These are phyloP conservation scores for Stemphylium beticola DNA, from an alignment of 2,329 filamentous ascomycete species.

Conservation along the genomic window DNA sequence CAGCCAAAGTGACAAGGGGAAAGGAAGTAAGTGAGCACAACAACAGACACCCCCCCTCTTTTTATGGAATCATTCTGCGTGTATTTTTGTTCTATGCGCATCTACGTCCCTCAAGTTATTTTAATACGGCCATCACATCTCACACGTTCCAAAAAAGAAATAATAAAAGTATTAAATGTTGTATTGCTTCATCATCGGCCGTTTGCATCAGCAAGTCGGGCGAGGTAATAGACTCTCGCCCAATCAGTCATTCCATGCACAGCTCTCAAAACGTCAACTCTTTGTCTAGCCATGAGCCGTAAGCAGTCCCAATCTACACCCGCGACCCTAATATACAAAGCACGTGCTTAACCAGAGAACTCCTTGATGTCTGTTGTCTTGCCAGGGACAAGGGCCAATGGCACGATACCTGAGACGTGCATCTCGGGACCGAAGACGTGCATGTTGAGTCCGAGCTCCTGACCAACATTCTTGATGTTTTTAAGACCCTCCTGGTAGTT, in stretches of 20 bases:
- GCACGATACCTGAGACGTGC: constrained; percentile 95
- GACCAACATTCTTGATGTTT: constrained; percentile 97
- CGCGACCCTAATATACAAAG: constrained; percentile 38
- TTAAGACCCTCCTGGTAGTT: constrained; percentile 99
- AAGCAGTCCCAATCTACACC: constrained; percentile 25
- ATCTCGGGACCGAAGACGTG: constrained; percentile 83
- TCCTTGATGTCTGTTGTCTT: constrained; percentile 67
- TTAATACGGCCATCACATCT: background rate
- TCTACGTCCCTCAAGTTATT: too few relatives aligned
- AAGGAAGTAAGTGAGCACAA: too few relatives aligned
- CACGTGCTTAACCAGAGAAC: constrained; percentile 58
- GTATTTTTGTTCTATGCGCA: too few relatives aligned
- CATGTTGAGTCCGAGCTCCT: constrained; percentile 95
- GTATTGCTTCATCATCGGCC: constrained; percentile 14
- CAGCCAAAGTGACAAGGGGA: too few relatives aligned
- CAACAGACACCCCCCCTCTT: too few relatives aligned
- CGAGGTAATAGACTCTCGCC: constrained; percentile 24
- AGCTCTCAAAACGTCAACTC: constrained; percentile 26
- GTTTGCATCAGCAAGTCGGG: constrained; percentile 14
- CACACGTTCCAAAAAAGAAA: background rate
- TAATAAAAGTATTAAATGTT: constrained; percentile 17
- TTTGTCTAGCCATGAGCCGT: constrained; percentile 44
- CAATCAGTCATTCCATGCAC: constrained; percentile 25
- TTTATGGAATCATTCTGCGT: too few relatives aligned
- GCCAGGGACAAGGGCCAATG: constrained; percentile 75